Conservation (phyloP, 1,284 basidiomycete genomes). For the Singerocomus rubriflavus region DNA sequence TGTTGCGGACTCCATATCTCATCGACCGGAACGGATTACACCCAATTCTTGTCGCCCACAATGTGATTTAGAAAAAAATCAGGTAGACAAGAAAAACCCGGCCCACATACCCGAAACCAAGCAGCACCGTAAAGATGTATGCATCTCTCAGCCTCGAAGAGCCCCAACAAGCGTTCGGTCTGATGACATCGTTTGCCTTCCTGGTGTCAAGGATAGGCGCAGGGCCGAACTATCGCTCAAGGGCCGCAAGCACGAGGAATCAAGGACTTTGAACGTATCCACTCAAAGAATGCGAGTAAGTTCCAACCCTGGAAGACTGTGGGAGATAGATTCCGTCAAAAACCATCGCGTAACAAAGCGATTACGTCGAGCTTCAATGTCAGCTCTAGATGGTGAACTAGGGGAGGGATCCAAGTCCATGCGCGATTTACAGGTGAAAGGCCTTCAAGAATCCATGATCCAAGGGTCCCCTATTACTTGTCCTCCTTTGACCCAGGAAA, state of each 20-base stretch:
- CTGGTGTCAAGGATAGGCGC: background rate
- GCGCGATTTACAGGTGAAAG: background rate
- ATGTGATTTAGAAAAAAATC: background rate
- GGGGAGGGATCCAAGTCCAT: background rate
- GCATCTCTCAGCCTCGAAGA: background rate
- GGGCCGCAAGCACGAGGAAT: background rate
- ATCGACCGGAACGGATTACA: conserved; percentile 14
- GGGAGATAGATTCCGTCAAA: background rate
- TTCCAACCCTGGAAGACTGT: background rate
- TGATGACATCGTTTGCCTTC: background rate
- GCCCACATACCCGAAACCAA: background rate
- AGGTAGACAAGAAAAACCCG: background rate
- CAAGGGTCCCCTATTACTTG: background rate
- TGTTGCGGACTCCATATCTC: background rate
- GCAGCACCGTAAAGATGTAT: background rate
- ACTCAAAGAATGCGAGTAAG: background rate
- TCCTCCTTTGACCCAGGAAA: background rate
- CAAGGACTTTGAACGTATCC: background rate
- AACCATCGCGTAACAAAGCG: conserved; percentile 12
- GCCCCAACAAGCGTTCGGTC: background rate
- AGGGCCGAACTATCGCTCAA: background rate
- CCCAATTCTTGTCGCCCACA: conserved; percentile 1
- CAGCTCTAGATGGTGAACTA: background rate
- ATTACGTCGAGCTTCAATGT: conserved; percentile 12
- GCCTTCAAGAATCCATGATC: background rate